Evolutionary conservation across 2,329 filamentous ascomycete genomes (phyloP).

Genomic region (Bisporella sp.): DNA sequence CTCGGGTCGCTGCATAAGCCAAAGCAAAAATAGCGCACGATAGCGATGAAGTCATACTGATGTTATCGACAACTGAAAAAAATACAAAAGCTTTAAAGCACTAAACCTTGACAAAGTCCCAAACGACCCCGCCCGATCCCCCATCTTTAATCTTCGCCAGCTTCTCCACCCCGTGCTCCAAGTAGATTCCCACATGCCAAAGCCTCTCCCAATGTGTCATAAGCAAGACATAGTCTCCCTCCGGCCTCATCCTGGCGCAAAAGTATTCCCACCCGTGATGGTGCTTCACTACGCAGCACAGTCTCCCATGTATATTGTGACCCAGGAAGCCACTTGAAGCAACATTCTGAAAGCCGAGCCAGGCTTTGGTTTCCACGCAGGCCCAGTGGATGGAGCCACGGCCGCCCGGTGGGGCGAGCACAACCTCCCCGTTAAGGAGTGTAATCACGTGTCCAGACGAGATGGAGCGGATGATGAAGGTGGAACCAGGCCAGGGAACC

Average conservation of each 20-base stretch:
- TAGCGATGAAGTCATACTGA: no score
- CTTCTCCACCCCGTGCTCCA: slow-evolving; percentile 9
- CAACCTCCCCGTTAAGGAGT: slow-evolving; percentile 9
- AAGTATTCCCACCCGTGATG: slow-evolving; percentile 17
- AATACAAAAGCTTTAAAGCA: no score
- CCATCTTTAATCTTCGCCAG: slow-evolving; percentile 13
- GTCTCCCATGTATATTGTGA: slow-evolving; percentile 8
- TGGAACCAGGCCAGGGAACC: slow-evolving; percentile 15
- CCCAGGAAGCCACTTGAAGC: slow-evolving; percentile 13
- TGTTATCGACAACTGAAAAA: no score
- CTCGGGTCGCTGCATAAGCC: no score
- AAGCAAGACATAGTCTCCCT: slow-evolving; percentile 15
- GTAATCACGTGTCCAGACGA: slow-evolving; percentile 14
- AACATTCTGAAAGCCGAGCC: slow-evolving; percentile 15
- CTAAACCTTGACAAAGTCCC: slow-evolving; percentile 15
- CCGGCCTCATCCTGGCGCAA: slow-evolving; percentile 13
- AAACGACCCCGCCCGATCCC: slow-evolving; percentile 8
- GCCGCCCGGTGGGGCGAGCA: slow-evolving; percentile 10
- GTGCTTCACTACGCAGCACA: slow-evolving; percentile 8
- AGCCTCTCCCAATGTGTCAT: slow-evolving; percentile 18
- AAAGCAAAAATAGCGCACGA: no score
- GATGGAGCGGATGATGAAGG: slow-evolving; percentile 16
- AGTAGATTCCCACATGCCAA: slow-evolving; percentile 12
- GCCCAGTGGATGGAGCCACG: slow-evolving; percentile 15
- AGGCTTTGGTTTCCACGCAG: slow-evolving; percentile 17